Percentiles rank a stretch among this genome's conserved stretches.
Evolutionary conservation across 2,329 filamentous ascomycete genomes (phyloP).

Genomic region (Ophiocordyceps camponoti-saundersi): DNA sequence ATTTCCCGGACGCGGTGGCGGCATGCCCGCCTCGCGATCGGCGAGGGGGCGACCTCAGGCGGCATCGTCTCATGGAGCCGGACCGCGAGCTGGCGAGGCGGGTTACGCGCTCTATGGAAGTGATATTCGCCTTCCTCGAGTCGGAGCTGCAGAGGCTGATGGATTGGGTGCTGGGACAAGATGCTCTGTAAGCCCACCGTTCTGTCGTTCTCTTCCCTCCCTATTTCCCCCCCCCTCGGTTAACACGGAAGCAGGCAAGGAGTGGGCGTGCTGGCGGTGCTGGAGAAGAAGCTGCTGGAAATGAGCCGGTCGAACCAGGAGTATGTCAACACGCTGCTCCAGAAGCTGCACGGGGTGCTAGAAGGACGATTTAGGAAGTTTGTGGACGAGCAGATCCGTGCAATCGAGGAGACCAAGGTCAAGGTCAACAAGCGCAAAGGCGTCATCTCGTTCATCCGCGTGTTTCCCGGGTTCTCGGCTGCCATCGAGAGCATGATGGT

Average conservation of each 20-base stretch:
- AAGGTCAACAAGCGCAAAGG: constrained; percentile 98
- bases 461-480: constrained; percentile 74
- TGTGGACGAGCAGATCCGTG: constrained; percentile 84
- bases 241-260: constrained; percentile 47
- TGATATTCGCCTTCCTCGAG: constrained; percentile 70
- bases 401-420: constrained; percentile 95
- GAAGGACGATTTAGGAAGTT: constrained; percentile 70
- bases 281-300: constrained; percentile 64
- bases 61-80: constrained; percentile 68
- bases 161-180: constrained; percentile 65
- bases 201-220: not conserved
- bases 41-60: constrained; percentile 53
- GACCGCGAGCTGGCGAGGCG: constrained; percentile 73
- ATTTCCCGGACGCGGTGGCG: constrained; percentile 69
- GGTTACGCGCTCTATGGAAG: constrained; percentile 76
- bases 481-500: constrained; percentile 73
- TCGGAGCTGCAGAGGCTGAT: constrained; percentile 63
- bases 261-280: constrained; percentile 63
- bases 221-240: not conserved
- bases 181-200: constrained; percentile 62
- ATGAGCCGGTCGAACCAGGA: constrained; percentile 88
- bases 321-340: constrained; percentile 63
- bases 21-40: constrained; percentile 49
- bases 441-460: constrained; percentile 85
- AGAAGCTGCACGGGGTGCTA: constrained; percentile 62